phyloP scores from a whole-genome alignment of 2,329 filamentous ascomycete genomes.

The Helotiales sp. region DNA sequence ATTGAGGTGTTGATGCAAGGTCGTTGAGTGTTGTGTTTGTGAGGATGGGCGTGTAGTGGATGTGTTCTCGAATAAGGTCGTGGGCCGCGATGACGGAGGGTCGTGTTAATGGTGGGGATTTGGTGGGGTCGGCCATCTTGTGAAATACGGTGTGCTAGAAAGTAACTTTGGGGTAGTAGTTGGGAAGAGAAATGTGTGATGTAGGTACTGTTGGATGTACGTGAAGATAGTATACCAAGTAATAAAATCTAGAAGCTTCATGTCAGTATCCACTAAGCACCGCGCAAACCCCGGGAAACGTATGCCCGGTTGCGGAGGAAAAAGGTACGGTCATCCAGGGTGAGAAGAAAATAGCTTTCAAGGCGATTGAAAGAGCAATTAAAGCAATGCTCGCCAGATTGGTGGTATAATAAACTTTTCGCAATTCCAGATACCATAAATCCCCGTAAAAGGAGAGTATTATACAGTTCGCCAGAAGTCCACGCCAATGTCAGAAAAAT shows the following conservation, averaged over 20 bases:
- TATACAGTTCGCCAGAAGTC: conserved; percentile 43
- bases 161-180: not conserved
- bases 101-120: conserved; percentile 70
- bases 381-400: conserved; percentile 9
- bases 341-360: conserved; percentile 16
- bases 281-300: conserved; percentile 21
- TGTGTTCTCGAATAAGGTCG: conserved; percentile 71
- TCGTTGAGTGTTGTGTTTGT: conserved; percentile 76
- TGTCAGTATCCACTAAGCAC: conserved; percentile 3
- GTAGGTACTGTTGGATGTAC: not conserved
- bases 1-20: conserved; percentile 75
- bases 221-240: not conserved
- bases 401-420: conserved; percentile 38
- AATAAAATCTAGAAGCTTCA: conserved; percentile 5
- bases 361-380: conserved; percentile 11
- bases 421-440: conserved; percentile 42
- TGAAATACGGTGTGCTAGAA: not conserved
- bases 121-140: conserved; percentile 58
- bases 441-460: conserved; percentile 39
- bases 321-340: conserved; percentile 12
- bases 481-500: conserved; percentile 36
- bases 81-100: conserved; percentile 74
- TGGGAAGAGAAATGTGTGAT: not conserved
- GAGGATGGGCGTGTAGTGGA: conserved; percentile 84
- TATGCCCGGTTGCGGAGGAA: conserved; percentile 34